phyloP scores from a whole-genome alignment of 371 early-diverging fungal genomes.

The Mycotypha africana region DNA sequence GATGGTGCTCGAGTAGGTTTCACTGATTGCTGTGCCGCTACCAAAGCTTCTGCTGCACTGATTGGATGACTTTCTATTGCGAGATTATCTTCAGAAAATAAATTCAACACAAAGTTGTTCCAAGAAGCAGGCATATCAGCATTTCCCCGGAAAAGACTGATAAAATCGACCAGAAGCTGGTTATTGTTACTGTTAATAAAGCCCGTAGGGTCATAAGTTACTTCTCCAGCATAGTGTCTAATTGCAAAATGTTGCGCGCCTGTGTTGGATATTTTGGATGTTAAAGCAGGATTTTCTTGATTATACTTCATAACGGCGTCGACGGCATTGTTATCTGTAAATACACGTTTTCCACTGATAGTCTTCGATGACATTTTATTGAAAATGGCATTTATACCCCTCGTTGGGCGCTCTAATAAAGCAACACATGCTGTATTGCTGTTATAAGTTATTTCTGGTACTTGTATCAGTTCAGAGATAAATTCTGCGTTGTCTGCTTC shows the following conservation, averaged over 20 bases:
- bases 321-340: constrained; percentile 22
- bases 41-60: constrained; percentile 37
- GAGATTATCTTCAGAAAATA: constrained; percentile 30
- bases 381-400: constrained; percentile 45
- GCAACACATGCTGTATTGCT: constrained; percentile 35
- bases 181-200: constrained; percentile 67
- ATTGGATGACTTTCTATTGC: constrained; percentile 45
- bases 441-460: constrained; percentile 30
- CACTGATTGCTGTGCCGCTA: constrained; percentile 44
- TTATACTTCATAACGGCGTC: constrained; percentile 21
- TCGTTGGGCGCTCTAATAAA: constrained; percentile 27
- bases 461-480: constrained; percentile 39
- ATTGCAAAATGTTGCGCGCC: constrained; percentile 54
- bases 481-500: constrained; percentile 34
- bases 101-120: constrained; percentile 11
- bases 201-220: constrained; percentile 63
- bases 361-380: constrained; percentile 26
- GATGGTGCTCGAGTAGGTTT: constrained; percentile 31
- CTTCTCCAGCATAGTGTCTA: constrained; percentile 67
- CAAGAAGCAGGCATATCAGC: constrained; percentile 39
- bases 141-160: constrained; percentile 61
- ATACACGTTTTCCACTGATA: constrained; percentile 8
- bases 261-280: constrained; percentile 16
- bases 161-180: constrained; percentile 67
- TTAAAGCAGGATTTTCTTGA: constrained; percentile 4